Conservation (phyloP, 2,329 filamentous ascomycete genomes). For the Aschersonia sp. region DNA sequence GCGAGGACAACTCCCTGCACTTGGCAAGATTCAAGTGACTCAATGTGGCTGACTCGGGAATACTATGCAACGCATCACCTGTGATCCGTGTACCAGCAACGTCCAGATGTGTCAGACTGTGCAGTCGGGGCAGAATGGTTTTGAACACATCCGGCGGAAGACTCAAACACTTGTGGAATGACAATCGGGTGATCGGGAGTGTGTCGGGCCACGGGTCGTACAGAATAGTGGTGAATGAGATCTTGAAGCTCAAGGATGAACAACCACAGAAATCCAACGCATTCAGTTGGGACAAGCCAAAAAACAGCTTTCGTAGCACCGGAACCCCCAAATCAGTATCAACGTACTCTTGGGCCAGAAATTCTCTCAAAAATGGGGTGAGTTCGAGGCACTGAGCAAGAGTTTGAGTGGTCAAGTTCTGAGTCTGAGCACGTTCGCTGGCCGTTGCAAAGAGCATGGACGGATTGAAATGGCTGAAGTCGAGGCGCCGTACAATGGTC, state of each 20-base stretch:
- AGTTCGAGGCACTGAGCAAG: slow-evolving; percentile 57
- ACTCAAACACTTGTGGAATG: slow-evolving; percentile 65
- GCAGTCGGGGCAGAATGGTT: slow-evolving; percentile 54
- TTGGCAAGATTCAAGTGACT: slow-evolving; percentile 69
- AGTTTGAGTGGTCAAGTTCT: slow-evolving; percentile 62
- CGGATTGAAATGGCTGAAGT: slow-evolving; percentile 79
- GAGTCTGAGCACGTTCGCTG: slow-evolving; percentile 59
- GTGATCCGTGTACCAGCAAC: slow-evolving; percentile 67
- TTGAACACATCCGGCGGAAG: slow-evolving; percentile 55
- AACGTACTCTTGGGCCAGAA: slow-evolving; percentile 67
- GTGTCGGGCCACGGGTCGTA: slow-evolving; percentile 34
- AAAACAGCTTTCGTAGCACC: slow-evolving; percentile 58
- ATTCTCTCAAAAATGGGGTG: slow-evolving; percentile 62
- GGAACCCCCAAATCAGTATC: slow-evolving; percentile 59
- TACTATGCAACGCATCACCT: slow-evolving; percentile 52
- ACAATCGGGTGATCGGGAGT: slow-evolving; percentile 51
- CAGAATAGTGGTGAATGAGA: slow-evolving; percentile 45
- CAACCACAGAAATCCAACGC: slow-evolving; percentile 69
- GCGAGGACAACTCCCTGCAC: slow-evolving; percentile 54
- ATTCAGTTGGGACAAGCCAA: slow-evolving; percentile 46
- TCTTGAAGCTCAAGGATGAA: slow-evolving; percentile 52
- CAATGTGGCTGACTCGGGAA: slow-evolving; percentile 56
- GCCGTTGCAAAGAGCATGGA: slow-evolving; percentile 62
- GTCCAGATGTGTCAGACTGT: slow-evolving; percentile 61
- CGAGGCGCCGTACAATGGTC: slow-evolving; percentile 61